Evolutionary conservation across 805 yeast genomes (phyloP).

Genomic region (Spathaspora girioi): DNA sequence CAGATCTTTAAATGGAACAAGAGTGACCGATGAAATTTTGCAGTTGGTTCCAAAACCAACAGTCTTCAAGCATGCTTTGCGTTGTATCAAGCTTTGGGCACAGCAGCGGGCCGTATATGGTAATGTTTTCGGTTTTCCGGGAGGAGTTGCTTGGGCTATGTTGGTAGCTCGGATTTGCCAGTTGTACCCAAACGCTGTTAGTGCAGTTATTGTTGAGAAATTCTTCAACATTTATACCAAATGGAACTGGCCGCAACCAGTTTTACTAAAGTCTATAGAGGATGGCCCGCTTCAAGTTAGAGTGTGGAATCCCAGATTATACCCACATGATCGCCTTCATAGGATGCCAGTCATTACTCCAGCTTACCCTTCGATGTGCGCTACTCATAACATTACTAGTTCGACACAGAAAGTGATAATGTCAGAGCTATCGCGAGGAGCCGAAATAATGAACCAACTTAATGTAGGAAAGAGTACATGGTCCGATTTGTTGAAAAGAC

Average conservation of each 20-base stretch:
- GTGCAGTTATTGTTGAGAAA: slow-evolving; percentile 85
- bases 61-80: slow-evolving; percentile 85
- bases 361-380: slow-evolving; percentile 98
- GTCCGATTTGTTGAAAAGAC: slow-evolving; percentile 73
- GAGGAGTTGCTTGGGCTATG: slow-evolving; percentile 99
- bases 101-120: slow-evolving; percentile 91
- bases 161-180: slow-evolving; percentile 97
- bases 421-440: slow-evolving; percentile 76
- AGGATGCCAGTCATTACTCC: slow-evolving; percentile 98
- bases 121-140: slow-evolving; percentile 95
- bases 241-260: slow-evolving; percentile 99
- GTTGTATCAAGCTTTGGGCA: slow-evolving; percentile 97
- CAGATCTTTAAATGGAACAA: slow-evolving; percentile 89
- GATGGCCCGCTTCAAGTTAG: slow-evolving; percentile 96
- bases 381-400: slow-evolving; percentile 90
- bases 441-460: slow-evolving; percentile 66
- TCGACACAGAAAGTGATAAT: slow-evolving; percentile 84
- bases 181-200: slow-evolving; percentile 91
- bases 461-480: slow-evolving; percentile 60
- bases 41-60: slow-evolving; percentile 88
- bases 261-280: slow-evolving; percentile 84
- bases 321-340: slow-evolving; percentile 85
- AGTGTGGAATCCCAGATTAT: slow-evolving; percentile 93
- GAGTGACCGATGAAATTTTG: slow-evolving; percentile 94
- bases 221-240: slow-evolving; percentile 81